Base-by-base conservation (phyloP, 345 rosid genomes). In the Clarkia xantiana region DNA sequence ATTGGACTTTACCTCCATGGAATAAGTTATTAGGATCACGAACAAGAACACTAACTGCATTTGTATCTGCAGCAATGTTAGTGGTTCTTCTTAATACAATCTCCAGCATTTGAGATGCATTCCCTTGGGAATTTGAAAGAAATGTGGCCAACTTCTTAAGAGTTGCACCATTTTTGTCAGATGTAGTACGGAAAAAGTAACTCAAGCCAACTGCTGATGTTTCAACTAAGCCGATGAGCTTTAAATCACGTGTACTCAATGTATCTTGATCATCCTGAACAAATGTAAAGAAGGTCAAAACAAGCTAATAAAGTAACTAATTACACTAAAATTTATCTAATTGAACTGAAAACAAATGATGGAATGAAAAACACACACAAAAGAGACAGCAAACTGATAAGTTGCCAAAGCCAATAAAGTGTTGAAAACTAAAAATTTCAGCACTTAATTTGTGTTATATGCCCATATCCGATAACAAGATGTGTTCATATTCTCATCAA, bases 121-220 rank as follows among this genome's bases (percentile, higher is more conserved):
- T 76, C 54, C 68, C 76, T 54, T 18, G 41, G 50, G 75, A 68
- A 70, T 71, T 77, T 23, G 75, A 59, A 42, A 89, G 74, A 65
- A 78, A 73, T 54, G 76, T 56, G 14, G 97, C 87, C 54, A 89
- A 61, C 60, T 67, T 69, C 70, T 82, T 82, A 29, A 89, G 74
- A 64, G 72, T 75, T 47, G 73, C 55, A 52, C 94, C 95, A 55
- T 77, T 67, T 49, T 63, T 52, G 65, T 89, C 97, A 18, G 71
- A 67, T 62, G 71, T 67, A 42, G 71, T 55, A 19, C 64, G 76
- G 43, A 80, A 85, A 59, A 89, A 77, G 69, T 89, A 77, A 68
- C 87, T 80, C 57, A 89, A 71, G 51, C 97, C 97, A 60, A 82
- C 94, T 29, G 77, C 85, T 62, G 90, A 85, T 54, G 84, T 66